A percentile compares a stretch with the other conserved stretches of the same genome.
phyloP scores from a whole-genome alignment of 495 filamentous ascomycete genomes.

The Aspergillus wentii region DNA sequence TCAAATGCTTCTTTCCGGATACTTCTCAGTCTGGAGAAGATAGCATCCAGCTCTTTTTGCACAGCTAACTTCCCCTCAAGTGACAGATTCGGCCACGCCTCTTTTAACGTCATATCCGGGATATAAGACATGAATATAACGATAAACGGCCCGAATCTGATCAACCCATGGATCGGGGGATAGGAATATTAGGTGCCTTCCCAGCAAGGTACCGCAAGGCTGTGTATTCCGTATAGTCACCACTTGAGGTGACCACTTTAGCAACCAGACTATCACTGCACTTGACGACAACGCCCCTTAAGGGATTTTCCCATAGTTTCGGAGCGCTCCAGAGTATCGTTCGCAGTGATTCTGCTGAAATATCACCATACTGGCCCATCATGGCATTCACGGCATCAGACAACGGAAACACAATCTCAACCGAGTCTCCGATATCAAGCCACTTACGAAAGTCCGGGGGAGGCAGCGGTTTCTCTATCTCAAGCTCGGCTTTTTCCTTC shows the following conservation, averaged over 20 bases:
- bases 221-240: conserved; percentile 28
- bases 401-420: conserved; percentile 11
- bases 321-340: conserved; percentile 9
- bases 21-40: conserved; percentile 23
- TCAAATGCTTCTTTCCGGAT: conserved; percentile 17
- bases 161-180: conserved; percentile 25
- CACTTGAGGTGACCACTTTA: conserved; percentile 18
- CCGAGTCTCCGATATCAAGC: conserved; percentile 5
- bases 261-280: conserved; percentile 21
- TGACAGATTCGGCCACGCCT: conserved; percentile 20
- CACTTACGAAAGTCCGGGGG: conserved; percentile 10
- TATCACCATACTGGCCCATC: no score
- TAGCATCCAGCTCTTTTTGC: conserved; percentile 23
- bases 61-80: conserved; percentile 24
- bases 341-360: no score
- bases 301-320: conserved; percentile 8
- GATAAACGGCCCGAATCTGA: conserved; percentile 15
- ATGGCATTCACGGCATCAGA: conserved; percentile 8
- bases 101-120: conserved; percentile 18
- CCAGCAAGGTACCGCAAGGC: conserved; percentile 27
- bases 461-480: no score
- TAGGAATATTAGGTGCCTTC: conserved; percentile 23
- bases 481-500: no score
- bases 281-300: conserved; percentile 15
- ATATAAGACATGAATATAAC: conserved; percentile 31